Conservation (phyloP, 306 rosid species). For the Trichosanthes cucumerina region DNA sequence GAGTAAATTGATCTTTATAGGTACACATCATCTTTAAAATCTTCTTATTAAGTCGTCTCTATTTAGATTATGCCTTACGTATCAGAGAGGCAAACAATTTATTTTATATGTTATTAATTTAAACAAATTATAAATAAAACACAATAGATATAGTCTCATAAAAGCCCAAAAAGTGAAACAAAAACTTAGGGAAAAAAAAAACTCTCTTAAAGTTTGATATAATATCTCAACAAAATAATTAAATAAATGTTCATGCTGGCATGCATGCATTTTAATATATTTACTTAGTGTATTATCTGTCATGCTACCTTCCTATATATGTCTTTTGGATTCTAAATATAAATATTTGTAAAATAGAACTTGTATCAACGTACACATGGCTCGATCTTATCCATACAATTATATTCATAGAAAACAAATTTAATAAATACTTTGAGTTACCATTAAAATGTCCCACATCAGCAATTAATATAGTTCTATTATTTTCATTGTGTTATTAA, state of each 20-base stretch:
- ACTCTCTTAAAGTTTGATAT: neutral
- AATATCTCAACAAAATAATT: neutral
- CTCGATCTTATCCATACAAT: neutral
- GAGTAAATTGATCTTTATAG: neutral
- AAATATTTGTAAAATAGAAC: neutral
- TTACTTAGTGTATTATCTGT: neutral
- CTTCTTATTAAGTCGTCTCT: neutral
- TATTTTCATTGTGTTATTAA: neutral
- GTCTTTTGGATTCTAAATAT: neutral
- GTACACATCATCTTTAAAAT: neutral
- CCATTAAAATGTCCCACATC: neutral
- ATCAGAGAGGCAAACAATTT: too few species aligned
- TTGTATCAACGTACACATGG: neutral
- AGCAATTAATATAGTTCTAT: neutral
- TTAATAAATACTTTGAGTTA: neutral
- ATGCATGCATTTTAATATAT: constrained; percentile 2
- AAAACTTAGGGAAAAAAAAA: neutral
- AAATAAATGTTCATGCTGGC: neutral
- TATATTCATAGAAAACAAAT: neutral
- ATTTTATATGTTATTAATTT: too few species aligned
- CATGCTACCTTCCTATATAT: neutral
- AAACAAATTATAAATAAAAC: neutral
- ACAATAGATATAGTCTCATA: neutral
- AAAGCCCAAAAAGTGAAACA: neutral
- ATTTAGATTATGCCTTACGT: neutral